Evolutionary conservation across 345 rosid species (phyloP), one percentile per base, ranked within the genome.

Genomic region (Pugionium dolabratum): DNA sequence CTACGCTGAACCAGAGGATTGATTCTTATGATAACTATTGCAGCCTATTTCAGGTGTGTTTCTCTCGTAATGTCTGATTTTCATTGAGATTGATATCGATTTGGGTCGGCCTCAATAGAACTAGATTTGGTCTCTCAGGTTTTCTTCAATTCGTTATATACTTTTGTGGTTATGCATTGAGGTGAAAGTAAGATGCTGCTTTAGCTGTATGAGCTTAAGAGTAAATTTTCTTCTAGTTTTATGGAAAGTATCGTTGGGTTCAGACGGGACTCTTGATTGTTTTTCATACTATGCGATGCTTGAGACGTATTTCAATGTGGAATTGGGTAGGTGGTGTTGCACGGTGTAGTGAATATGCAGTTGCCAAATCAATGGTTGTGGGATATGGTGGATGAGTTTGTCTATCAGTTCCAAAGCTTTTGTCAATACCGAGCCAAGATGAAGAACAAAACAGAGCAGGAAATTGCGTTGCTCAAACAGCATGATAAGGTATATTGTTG

Each of bases 361-460:
- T 52, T 94, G 66, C 99, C 99, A 1, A 94, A 90, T 58, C 99
- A 94, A 81, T 94, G 99, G 97, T 59, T 94, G 79, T 94, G 99
- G 99, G 97, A 94, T 69, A 88, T 94, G 99, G 97, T 94, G 72
- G 97, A 94, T 81, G 99, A 94, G 85, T 94, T 90, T 83, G 93
- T 94, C 3, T 94, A 94, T 72, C 99, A 94, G 75, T 94, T 94
- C 60, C 99, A 90, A 83, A 88, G 95, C 59, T 94, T 94, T 64
- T 94, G 99, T 46, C 99, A 94, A 63, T 94, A 82, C 70, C 82
- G 97, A 61, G 97, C 99, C 31, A 94, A 90, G 79, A 89, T 86
- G 85, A 94, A 88, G 91, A 88, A 71, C 89, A 86, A 86, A 80
- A 86, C 88, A 0, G 97, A 87, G 78, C 88, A 84, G 72, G 99